Evolutionary conservation across 129 eudicot species (phyloP).

Genomic region (Oenanthe sinensis): DNA sequence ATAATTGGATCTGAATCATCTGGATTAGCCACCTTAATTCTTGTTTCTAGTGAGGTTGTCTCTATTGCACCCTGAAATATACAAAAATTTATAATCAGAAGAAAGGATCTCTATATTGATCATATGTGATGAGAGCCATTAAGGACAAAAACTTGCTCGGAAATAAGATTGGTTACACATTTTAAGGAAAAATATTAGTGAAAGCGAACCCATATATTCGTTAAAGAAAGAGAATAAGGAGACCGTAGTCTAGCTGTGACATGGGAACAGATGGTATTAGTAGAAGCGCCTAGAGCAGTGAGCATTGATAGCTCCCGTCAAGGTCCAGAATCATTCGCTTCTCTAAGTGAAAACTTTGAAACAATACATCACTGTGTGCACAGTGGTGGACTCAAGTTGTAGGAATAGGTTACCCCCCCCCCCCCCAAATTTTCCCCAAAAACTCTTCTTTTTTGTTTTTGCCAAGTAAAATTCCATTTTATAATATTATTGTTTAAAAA

Average conservation of each 20-base stretch:
- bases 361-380: not conserved
- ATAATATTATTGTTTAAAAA: too few relatives aligned
- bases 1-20: slow-evolving; percentile 85
- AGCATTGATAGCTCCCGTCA: not conserved
- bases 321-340: not conserved
- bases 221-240: not conserved
- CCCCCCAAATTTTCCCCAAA: not conserved
- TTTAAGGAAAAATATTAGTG: not conserved
- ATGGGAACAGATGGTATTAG: not conserved
- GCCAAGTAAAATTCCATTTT: too few relatives aligned
- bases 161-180: not conserved
- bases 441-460: too few relatives aligned
- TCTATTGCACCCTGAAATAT: slow-evolving; percentile 80
- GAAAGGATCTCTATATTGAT: not conserved
- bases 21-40: slow-evolving; percentile 85
- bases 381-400: not conserved
- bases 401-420: not conserved
- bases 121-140: not conserved
- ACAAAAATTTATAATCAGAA: not conserved
- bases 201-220: not conserved
- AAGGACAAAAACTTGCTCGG: not conserved
- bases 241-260: not conserved
- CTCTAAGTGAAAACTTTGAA: not conserved
- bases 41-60: slow-evolving; percentile 59
- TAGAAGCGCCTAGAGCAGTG: not conserved